These are phyloP conservation scores for fission yeast (Schizosaccharomyces pombe) DNA, from an alignment of 805 yeast genomes.

Conservation along the genomic window ASM294v3 CU329670.1:2799001-2799500, in stretches of 20 bases:
- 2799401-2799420: neutral
- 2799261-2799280: slow-evolving; percentile 99
- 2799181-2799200: slow-evolving; percentile 54
- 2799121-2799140: slow-evolving; percentile 98
- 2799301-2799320: slow-evolving; percentile 95
- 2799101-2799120: slow-evolving; percentile 85
- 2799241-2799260: slow-evolving; percentile 63
- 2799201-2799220: slow-evolving; percentile 62
- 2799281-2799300: slow-evolving; percentile 96
- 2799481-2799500: neutral
- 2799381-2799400: neutral
- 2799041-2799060: slow-evolving; percentile 85
- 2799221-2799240: neutral
- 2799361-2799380: neutral
- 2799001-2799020: slow-evolving; percentile 99
- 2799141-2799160: slow-evolving; percentile 84
- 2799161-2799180: slow-evolving; percentile 90
- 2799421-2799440: neutral
- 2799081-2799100: slow-evolving; percentile 94
- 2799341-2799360: slow-evolving; percentile 85
- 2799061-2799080: slow-evolving; percentile 97
- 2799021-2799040: slow-evolving; percentile 97
- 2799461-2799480: neutral
- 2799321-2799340: slow-evolving; percentile 99
- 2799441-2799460: neutral